Evolutionary conservation across 345 rosid genomes (phyloP), one percentile per base, ranked within the genome.

Genomic region (Eutrema japonicum): DNA sequence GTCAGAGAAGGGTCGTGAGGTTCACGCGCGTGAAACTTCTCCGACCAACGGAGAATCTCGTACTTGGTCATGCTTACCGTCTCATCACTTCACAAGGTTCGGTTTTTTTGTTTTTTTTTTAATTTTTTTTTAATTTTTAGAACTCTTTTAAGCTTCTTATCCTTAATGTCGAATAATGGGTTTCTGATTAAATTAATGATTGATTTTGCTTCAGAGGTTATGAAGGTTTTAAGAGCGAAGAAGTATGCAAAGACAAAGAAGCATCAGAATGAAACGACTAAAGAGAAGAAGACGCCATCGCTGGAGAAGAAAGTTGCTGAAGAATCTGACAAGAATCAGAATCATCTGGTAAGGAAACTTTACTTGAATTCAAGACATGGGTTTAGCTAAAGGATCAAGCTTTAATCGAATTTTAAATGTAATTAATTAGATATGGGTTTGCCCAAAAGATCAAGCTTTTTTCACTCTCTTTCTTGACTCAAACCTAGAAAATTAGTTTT

Each of bases 41-140:
- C 51, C 76, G 99, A 64, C 92, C 96, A 2, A 81, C 55, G 10
- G 97, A 95, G 48, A 88, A 81, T 70, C 99, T 95, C 33, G 74
- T 85, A 0, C 97, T 95, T 16, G 98, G 98, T 64, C 98, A 92
- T 78, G 98, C 99, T 76, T 95, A 95, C 60, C 85, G 96, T 53
- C 94, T 95, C 59, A 82, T 95, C 80, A 90, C 98, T 59, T 84
- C 98, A 65, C 89, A 95, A 88, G 99, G 99, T 95, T 73, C 5
- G 12, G 1, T 55, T 55, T 10, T 30, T 63, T 45, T 18, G 22
- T 13, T 27, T 22, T 22, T 22, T 22, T 22, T 30, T 62, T 50
- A 3, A 50, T 22, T 22, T 22, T 22, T 22, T 30, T 62, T 50
- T 3, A 50, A 0, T 52, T 3, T 3, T 12, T 7, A 4, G 1